A percentile compares a stretch with the other conserved stretches of the same genome.
Evolutionary conservation across 1,139 yeast genomes (phyloP).

Genomic region (Candida mesenterica): DNA sequence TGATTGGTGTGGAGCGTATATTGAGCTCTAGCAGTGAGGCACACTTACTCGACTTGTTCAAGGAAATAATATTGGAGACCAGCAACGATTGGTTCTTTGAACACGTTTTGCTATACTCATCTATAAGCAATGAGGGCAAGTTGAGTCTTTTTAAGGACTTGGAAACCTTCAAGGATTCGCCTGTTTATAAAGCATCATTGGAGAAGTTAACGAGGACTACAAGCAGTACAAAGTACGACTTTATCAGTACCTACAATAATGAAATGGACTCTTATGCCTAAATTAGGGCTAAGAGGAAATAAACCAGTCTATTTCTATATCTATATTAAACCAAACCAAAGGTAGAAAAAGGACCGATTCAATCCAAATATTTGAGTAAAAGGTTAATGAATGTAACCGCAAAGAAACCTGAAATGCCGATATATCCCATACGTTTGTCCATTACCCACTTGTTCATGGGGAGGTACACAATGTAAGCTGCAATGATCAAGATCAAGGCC

Average conservation of each 20-base stretch:
- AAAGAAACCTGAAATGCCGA: conserved; percentile 13
- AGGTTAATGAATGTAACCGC: conserved; percentile 8
- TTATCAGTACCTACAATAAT: background rate
- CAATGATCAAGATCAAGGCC: conserved; percentile 25
- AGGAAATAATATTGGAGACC: conserved; percentile 23
- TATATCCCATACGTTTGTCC: conserved; percentile 31
- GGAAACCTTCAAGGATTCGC: conserved; percentile 9
- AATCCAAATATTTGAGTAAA: conserved; percentile 2
- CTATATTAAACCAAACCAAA: no score
- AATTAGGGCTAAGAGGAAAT: background rate
- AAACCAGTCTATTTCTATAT: no score
- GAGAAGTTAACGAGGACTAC: conserved; percentile 4
- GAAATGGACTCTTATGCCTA: background rate
- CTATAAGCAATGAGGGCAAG: conserved; percentile 11
- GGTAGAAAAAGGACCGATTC: background rate
- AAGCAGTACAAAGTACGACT: background rate
- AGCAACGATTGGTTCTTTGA: conserved; percentile 23
- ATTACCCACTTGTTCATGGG: conserved; percentile 37
- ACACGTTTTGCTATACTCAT: conserved; percentile 11
- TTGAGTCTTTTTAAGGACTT: conserved; percentile 12
- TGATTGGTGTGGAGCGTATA: conserved; percentile 37
- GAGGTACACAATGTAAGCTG: conserved; percentile 27
- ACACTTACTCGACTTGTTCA: conserved; percentile 25
- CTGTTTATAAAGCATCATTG: conserved; percentile 8
- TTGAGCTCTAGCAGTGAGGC: conserved; percentile 23